Conservation (phyloP, 2,329 filamentous ascomycete genomes). For the Ceratocystis colombiana region DNA sequence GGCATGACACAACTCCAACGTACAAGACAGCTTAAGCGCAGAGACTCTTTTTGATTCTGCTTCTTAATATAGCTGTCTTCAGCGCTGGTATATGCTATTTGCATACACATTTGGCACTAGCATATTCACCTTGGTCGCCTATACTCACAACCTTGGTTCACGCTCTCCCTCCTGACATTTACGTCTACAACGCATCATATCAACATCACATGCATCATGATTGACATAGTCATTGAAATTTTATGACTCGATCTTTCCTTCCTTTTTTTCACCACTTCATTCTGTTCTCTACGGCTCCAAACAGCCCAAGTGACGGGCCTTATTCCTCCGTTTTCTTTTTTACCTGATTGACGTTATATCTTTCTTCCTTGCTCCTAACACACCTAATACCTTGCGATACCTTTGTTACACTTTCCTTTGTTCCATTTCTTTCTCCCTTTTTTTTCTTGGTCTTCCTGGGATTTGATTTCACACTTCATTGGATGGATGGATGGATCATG, state of each 20-base stretch:
- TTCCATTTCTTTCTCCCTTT: background rate
- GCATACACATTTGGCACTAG: background rate
- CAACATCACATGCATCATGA: background rate
- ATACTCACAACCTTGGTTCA: constrained; percentile 6
- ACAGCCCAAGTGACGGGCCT: too few relatives aligned
- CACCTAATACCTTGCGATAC: constrained; percentile 17
- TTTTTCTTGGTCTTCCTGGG: constrained; percentile 2
- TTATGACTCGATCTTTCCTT: constrained; percentile 6
- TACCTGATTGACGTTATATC: background rate
- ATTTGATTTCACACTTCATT: constrained; percentile 15
- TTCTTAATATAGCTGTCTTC: background rate
- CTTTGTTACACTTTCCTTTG: background rate
- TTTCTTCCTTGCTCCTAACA: background rate
- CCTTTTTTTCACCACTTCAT: constrained; percentile 11
- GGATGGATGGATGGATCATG: constrained; percentile 6
- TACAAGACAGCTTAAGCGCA: background rate
- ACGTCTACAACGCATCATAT: background rate
- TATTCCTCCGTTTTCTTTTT: background rate
- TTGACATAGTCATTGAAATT: background rate
- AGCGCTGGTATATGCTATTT: constrained; percentile 17
- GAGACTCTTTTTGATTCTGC: background rate
- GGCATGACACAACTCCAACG: constrained; percentile 22
- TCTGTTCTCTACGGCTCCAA: background rate
- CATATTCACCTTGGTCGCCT: constrained; percentile 22
- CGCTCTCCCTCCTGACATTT: constrained; percentile 7